Evolutionary conservation across 768 basidiomycete species (phyloP), one percentile per base, ranked within the genome.

Genomic region (Podaxis sp.): DNA sequence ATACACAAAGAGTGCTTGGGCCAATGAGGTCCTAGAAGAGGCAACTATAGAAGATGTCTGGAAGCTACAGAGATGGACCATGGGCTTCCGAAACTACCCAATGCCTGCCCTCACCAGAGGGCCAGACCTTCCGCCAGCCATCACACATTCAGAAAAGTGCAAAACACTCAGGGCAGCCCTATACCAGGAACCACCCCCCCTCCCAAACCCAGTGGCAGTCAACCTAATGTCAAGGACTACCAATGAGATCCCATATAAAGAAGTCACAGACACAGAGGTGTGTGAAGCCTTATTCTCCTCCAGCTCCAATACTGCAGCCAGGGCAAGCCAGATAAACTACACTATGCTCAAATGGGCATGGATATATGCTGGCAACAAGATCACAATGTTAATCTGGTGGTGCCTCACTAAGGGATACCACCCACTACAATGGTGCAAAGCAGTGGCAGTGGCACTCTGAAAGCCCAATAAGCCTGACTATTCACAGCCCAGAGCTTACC

Each of bases 381-480:
- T 57, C 17, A 57, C 39, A 0, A 42, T 68, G 9, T 64, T 69
- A 5, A 65, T 73, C 9, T 52, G 57, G 22, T 36, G 53, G 24
- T 75, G 71, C 63, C 59, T 73, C 0, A 13, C 54, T 22, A 59
- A 52, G 12, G 71, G 73, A 0, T 71, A 69, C 66, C 68, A 75
- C 62, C 72, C 71, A 4, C 56, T 63, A 30, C 19, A 52, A 26
- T 77, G 70, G 71, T 17, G 66, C 9, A 65, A 64, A 19, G 69
- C 75, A 6, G 68, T 73, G 1, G 72, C 73, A 1, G 71, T 77
- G 0, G 73, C 72, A 1, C 66, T 79, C 0, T 59, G 66, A 2
- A 79, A 79, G 69, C 73, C 74, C 0, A 66, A 70, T 24, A 80
- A 80, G 57, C 69, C 72, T 0, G 71, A 77, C 66, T 77, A 79